Evolutionary conservation across 2,329 filamentous ascomycete species (phyloP), one percentile per base, ranked within the genome.

Genomic region (Neofusicoccum sp.): DNA sequence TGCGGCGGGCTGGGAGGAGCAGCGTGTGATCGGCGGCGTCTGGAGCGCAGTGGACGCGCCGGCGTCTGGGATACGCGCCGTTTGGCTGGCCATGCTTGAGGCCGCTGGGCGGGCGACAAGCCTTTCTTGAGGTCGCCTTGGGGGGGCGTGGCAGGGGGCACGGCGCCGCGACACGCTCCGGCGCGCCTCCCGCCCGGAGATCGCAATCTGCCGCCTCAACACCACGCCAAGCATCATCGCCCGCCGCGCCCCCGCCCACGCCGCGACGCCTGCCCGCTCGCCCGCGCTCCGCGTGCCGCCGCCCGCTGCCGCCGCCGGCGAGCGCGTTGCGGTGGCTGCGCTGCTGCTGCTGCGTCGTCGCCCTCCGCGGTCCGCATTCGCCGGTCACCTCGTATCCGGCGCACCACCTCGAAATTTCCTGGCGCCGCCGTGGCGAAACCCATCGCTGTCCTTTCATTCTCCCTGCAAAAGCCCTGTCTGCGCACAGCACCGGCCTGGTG

Each of bases 171-270:
- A 31, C 20, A 33, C 24, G 24, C 38, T 20, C 36, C 8, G 49
- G 34, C 34, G 49, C 36, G 31, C 24, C 24, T 20, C n/a, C 28
- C 20, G 30, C 4, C 45, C 7, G 45, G 14, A 11, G 9, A 56
- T 56, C 51, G 36, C 51, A 56, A 56, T 56, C 57, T 12, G 7
- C 3, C 41, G 40, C 53, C 16, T 60, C 57, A 60, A 60, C 57
- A 60, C 57, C 57, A 60, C 57, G 57, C 57, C 57, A 60, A 60
- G 57, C 57, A 56, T 56, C 51, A 28, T 43, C 20, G 20, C 20
- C 20, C 20, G 36, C n/a, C 34, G 28, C 28, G 3, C 11, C 4
- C 51, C 51, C 24, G 26, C 48, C 14, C 30, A 7, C 48, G 11
- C 11, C 9, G n/a, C 8, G 28, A 24, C n/a, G 51, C 14, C 16